Base-by-base conservation (phyloP, 108 stramenopile species). In the Fistulifera solaris region DNA sequence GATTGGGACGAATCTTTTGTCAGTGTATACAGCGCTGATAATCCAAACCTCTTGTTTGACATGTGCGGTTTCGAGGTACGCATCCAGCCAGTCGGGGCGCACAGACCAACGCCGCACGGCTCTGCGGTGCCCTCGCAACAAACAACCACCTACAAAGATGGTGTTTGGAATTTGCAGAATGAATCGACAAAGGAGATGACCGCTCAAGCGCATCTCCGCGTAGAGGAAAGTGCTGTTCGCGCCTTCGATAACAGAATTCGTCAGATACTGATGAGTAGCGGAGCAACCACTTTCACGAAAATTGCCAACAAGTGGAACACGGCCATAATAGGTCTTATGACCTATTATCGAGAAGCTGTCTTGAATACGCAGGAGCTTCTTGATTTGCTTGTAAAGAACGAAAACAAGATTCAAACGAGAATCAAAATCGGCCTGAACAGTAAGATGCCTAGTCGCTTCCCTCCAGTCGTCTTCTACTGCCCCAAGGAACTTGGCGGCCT, bases 271-370 rank as follows among this genome's bases (percentile, higher is more conserved):
- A 96, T 99, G 98, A 95, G 94, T 52, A 94, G 94, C 61, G 98
- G 95, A 35, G 89, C 91, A 27, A 97, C 98, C 16, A 99, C 98
- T 12, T 99, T 99, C 69, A 97, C 96, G 16, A 99, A 99, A 76
- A 95, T 99, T 61, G 96, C 96, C n/a, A 99, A 99, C 75, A 99
- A 99, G 70, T 99, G 98, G 98, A 97, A 96, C 68, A 93, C 95
- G 17, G 92, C 89, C 7, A 61, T 95, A 56, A 95, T 99, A 67
- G 89, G 92, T 7, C 84, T 99, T 35, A 99, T 99, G 98, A 95
- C 95, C 1, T 98, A 97, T 62, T 99, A 94, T 71, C 79, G 98
- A 14, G 98, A 99, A 75, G 98, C 98, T 15, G 98, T 99, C n/a
- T 59, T 99, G 58, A 94, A 95, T 57, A 99, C 96, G 15, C 95